Evolutionary conservation across 805 yeast species (phyloP).

Genomic region (Priceomyces medius): DNA sequence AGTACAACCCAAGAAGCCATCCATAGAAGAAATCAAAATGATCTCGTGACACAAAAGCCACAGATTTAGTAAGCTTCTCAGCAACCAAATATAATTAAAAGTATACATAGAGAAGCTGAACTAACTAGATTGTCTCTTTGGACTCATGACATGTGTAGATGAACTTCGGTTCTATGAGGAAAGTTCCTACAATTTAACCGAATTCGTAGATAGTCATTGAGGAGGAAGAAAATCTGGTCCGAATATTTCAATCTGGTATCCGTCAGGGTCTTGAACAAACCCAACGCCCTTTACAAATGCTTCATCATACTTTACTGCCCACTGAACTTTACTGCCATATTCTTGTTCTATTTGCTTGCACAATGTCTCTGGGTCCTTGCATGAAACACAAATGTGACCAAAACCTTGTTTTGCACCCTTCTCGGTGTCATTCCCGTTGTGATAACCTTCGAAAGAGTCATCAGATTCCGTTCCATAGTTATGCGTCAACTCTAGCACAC

Average conservation of each 20-base stretch:
- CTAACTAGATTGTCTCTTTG: too few relatives aligned
- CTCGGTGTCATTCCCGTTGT: conserved; percentile 66
- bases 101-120: too few relatives aligned
- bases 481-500: conserved; percentile 85
- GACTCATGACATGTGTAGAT: too few relatives aligned
- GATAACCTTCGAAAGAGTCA: conserved; percentile 66
- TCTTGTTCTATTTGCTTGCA: conserved; percentile 52
- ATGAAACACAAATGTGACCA: conserved; percentile 80
- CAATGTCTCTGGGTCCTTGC: conserved; percentile 58
- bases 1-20: neutral
- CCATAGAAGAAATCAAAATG: neutral
- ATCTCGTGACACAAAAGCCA: neutral
- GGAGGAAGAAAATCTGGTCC: conserved; percentile 22
- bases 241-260: conserved; percentile 77
- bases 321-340: conserved; percentile 43
- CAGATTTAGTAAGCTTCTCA: too few relatives aligned
- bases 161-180: too few relatives aligned
- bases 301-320: conserved; percentile 57
- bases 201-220: neutral
- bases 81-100: too few relatives aligned
- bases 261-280: conserved; percentile 85
- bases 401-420: conserved; percentile 71
- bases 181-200: too few relatives aligned
- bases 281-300: conserved; percentile 63
- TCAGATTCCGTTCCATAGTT: conserved; percentile 95